Conservation (phyloP, 768 basidiomycete species). For the Arthromyces matolae region DNA sequence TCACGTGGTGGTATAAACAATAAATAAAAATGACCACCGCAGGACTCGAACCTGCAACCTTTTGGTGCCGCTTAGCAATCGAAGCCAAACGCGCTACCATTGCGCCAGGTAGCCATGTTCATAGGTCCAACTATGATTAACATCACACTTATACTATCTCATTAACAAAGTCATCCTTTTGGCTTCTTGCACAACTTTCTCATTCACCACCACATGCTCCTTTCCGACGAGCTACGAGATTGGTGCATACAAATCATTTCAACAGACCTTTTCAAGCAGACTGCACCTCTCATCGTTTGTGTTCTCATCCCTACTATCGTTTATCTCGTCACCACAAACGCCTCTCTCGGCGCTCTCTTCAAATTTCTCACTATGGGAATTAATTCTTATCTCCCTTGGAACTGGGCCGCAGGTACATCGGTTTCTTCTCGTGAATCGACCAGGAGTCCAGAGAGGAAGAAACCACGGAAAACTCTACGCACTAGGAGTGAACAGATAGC, state of each 20-base stretch:
- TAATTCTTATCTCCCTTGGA: constrained; percentile 59
- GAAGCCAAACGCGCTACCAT: constrained; percentile 97
- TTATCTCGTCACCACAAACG: constrained; percentile 37
- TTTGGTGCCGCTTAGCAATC: constrained; percentile 76
- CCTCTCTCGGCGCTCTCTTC: constrained; percentile 24
- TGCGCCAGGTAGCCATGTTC: constrained; percentile 75
- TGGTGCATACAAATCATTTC: constrained; percentile 40
- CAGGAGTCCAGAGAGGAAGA: constrained; percentile 35
- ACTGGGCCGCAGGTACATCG: constrained; percentile 42
- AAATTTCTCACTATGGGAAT: constrained; percentile 48
- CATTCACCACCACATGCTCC: constrained; percentile 39
- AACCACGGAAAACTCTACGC: constrained; percentile 46
- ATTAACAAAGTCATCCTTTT: too few relatives aligned
- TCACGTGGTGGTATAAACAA: constrained; percentile 13
- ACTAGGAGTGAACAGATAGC: constrained; percentile 57
- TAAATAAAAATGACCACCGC: constrained; percentile 50
- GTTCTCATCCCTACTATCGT: constrained; percentile 51
- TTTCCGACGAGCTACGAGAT: constrained; percentile 34
- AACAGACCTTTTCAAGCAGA: constrained; percentile 46
- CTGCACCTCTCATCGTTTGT: constrained; percentile 53
- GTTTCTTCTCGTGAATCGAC: constrained; percentile 9
- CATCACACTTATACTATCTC: too few relatives aligned
- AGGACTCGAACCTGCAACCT: constrained; percentile 88
- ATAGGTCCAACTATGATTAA: neutral
- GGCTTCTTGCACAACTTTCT: too few relatives aligned